phyloP scores from a whole-genome alignment of 2,329 filamentous ascomycete genomes.

The Zymoseptoria brevis region DNA sequence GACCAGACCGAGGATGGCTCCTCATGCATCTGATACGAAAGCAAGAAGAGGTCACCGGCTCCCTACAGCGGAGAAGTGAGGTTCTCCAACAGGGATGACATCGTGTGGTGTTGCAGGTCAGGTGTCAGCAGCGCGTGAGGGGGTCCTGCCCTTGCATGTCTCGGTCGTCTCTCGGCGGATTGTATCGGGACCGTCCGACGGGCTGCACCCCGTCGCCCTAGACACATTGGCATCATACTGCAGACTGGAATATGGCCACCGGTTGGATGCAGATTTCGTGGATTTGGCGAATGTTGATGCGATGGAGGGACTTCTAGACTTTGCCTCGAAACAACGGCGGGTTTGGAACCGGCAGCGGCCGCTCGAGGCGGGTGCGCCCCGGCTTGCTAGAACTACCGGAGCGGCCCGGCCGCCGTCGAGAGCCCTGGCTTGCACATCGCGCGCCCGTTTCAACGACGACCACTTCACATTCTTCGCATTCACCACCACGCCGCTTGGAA shows the following conservation, averaged over 20 bases:
- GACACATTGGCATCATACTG: no score
- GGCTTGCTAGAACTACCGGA: neutral
- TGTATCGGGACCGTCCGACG: neutral
- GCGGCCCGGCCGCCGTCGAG: neutral
- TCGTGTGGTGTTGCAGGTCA: neutral
- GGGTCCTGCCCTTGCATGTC: neutral
- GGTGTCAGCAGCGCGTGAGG: neutral
- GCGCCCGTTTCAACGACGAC: neutral
- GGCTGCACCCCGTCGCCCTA: no score
- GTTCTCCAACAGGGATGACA: neutral
- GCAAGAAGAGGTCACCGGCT: no score
- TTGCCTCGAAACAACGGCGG: no score
- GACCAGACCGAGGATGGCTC: constrained; percentile 25
- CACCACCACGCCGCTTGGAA: neutral
- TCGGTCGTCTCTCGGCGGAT: neutral
- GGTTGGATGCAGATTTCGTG: no score
- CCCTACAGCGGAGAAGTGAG: neutral
- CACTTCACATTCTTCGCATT: neutral
- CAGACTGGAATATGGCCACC: no score
- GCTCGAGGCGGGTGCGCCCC: no score
- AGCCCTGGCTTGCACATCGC: neutral
- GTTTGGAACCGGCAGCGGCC: no score
- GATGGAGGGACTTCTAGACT: no score
- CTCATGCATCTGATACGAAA: constrained; percentile 35
- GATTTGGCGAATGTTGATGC: no score